These are phyloP conservation scores for Misopates orontium DNA, from an alignment of 257 asterid genomes.

Conservation along the genomic window DNA sequence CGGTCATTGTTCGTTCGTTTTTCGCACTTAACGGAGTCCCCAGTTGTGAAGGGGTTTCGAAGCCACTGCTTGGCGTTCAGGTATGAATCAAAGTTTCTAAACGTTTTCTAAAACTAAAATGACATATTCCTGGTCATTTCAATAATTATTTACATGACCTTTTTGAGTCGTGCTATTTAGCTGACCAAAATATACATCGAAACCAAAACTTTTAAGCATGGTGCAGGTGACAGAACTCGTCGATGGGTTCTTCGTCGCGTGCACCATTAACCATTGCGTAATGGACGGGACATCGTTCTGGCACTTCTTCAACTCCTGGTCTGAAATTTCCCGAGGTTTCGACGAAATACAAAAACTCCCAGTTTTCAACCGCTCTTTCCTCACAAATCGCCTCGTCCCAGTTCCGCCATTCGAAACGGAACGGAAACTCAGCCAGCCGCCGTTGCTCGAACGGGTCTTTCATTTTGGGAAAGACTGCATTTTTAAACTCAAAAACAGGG, in stretches of 20 bases:
- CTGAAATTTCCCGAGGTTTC: conserved; percentile 36
- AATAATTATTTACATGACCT: no score
- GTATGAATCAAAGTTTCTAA: no score
- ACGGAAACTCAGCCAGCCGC: neutral
- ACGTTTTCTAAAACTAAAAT: no score
- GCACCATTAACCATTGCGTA: conserved; percentile 42
- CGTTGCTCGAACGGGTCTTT: conserved; percentile 31
- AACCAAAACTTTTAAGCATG: no score
- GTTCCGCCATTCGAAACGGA: conserved; percentile 29
- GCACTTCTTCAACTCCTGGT: conserved; percentile 57
- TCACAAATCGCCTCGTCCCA: neutral
- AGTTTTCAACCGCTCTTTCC: conserved; percentile 29
- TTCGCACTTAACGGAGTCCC: conserved; percentile 41
- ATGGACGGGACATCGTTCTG: conserved; percentile 49
- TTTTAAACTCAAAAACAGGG: conserved; percentile 31
- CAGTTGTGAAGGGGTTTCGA: conserved; percentile 36
- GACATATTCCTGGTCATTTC: no score
- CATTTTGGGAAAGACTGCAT: conserved; percentile 33
- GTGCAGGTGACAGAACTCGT: conserved; percentile 45
- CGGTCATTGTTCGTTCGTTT: conserved; percentile 27
- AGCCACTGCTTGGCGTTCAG: conserved; percentile 46
- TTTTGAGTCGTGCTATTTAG: no score
- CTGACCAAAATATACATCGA: no score
- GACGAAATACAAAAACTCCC: conserved; percentile 31
- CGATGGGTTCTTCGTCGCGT: conserved; percentile 42